Base-by-base conservation (phyloP, 129 eudicot species). In the Centella asiatica region DNA sequence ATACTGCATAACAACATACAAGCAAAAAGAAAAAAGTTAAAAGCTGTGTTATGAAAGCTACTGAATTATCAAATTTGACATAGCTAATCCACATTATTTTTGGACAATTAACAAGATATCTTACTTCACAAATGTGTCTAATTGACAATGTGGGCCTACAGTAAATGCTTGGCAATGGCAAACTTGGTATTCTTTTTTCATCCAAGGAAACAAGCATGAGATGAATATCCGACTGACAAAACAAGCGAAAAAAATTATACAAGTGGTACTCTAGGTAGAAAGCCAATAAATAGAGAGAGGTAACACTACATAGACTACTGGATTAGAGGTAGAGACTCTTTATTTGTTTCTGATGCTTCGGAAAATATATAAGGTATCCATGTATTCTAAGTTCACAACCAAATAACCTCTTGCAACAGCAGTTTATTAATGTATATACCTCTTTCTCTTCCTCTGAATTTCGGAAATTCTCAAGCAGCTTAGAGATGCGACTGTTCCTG, bases 181-280 rank as follows among this genome's bases (percentile, higher is more conserved):
- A 34, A 69, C 65, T 72, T 29, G 82, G 82, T 72, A 80, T 72
- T 23, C 45, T 77, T 76, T 78, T 67, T 39, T 75, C 82, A 24
- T 68, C 62, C 83, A 90, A 56, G 32, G 94, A 71, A 57, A 83
- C 68, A 19, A 86, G 80, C 64, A 46, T 70, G 67, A 90, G 65
- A 59, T 67, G 64, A 32, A 75, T 63, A 63, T 83, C 79, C 68
- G 70, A 51, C 88, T 83, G 82, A 57, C 67, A 77, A 61, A 58
- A 77, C 37, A 32, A 29, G n/a, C 37, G 32, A 61, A 45, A 37
- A 23, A 49, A 48, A 48, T 57, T 44, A 37, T 31, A 55, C 6
- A 49, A 42, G 28, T 49, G 27, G 26, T 57, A 18, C 29, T 58
- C 52, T 53, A 37, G 11, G 13, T 53, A 68, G 8, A 57, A 49